Base-by-base conservation (phyloP, 2,329 filamentous ascomycete genomes). In the Penicillium sp. region DNA sequence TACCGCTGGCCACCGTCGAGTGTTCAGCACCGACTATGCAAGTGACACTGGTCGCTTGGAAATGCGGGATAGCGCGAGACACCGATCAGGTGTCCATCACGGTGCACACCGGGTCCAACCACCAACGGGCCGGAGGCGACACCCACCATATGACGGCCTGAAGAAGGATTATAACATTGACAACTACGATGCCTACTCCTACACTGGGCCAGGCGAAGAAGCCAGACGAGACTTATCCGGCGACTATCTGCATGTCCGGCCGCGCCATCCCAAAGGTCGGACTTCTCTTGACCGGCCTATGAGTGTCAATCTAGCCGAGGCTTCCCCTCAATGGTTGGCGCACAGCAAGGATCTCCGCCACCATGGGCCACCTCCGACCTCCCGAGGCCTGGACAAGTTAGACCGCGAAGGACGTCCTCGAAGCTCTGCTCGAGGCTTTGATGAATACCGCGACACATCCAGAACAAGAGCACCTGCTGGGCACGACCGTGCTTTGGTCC, bases 141-240 rank as follows among this genome's bases (percentile, higher is more conserved):
- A 78, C 58, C 70, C 72, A 37, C 65, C 67, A 13, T 68, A 71
- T 7, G 71, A 70, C 19, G 67, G 71, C 37, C 59, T 68, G 48
- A 68, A 69, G 51, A 73, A 75, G 58, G 71, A 71, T 40, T 73
- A 76, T 26, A 75, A 78, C 51, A 76, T 79, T 61, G 77, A 79
- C 53, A 69, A 77, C 19, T 74, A 76, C 49, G 74, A 78, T 66
- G 76, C 77, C 6, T 82, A 80, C 63, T 81, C 79, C 13, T 82
- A 82, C 62, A 83, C 80, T 14, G 79, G 76, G 6, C 75, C 79
- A 10, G 52, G 52, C n/a, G 52, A 54, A 22, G 52, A 54, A 43
- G 52, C 52, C 2, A 75, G 75, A 40, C 80, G 82, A 57, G 79
- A 81, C 57, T 80, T 81, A 61, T 76, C 81, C 30, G 74, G 78